Conservation (phyloP, 1,284 basidiomycete genomes). For the Malassezia slooffiae region DNA sequence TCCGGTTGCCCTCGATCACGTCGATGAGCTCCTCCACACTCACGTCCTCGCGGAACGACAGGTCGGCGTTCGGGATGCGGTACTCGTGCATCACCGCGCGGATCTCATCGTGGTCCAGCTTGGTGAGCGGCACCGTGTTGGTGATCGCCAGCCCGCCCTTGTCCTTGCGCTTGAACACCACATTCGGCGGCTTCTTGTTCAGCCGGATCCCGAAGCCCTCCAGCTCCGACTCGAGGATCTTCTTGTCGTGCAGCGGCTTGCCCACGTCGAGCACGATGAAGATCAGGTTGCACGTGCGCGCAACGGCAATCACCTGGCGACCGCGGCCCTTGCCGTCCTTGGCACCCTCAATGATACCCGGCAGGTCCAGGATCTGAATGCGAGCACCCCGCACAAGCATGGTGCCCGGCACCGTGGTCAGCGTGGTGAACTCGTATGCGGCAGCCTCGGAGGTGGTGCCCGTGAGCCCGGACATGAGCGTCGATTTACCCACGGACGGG, state of each 20-base stretch:
- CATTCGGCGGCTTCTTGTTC: constrained; percentile 86
- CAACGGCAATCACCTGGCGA: constrained; percentile 85
- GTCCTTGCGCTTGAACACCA: constrained; percentile 72
- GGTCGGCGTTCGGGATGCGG: constrained; percentile 73
- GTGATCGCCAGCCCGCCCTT: constrained; percentile 59
- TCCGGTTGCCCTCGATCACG: constrained; percentile 53
- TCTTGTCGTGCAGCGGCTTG: constrained; percentile 87
- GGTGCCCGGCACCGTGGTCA: constrained; percentile 77
- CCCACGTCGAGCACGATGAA: constrained; percentile 97
- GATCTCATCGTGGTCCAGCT: constrained; percentile 90
- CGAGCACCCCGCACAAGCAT: constrained; percentile 79
- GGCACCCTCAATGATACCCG: constrained; percentile 97
- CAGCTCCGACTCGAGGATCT: constrained; percentile 76
- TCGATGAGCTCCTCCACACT: constrained; percentile 93
- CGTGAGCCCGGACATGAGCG: constrained; percentile 68
- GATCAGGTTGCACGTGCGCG: constrained; percentile 93
- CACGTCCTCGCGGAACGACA: constrained; percentile 83
- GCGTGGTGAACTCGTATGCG: constrained; percentile 72
- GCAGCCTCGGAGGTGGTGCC: constrained; percentile 97
- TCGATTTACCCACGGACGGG: constrained; percentile 60
- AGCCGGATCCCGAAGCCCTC: constrained; percentile 94
- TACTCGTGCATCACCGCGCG: constrained; percentile 93
- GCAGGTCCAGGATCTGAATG: constrained; percentile 58
- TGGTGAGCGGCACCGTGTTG: constrained; percentile 71
- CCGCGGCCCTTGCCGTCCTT: constrained; percentile 96